Base-by-base conservation (phyloP, 257 asterid genomes). In the Solanum tarapatanum region DNA sequence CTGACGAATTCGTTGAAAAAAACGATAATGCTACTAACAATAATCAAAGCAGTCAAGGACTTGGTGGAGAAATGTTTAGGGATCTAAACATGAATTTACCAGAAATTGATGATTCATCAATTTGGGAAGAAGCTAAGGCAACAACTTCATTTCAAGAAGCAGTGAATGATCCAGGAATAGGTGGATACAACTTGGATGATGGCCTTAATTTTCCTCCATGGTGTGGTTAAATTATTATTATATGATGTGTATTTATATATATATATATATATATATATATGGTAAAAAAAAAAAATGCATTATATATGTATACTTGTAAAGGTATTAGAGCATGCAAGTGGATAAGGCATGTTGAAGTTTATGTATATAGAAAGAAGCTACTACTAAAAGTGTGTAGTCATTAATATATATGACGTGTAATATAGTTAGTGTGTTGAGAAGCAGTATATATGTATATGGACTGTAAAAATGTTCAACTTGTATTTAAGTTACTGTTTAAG, bases 71-170 rank as follows among this genome's bases (percentile, higher is more conserved):
- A 72, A 86, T 86, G 72, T 86, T 83, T 83, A 73, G 70, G 28
- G 72, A 84, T 14, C 70, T 91, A 73, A 79, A 84, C 7, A 70
- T 87, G 41, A 64, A 74, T 23, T 36, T 89, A 83, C 93, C 93
- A 7, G 92, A 87, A 41, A 64, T 87, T 8, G 92, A 91, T 21
- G 92, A 91, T 11, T 82, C 88, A 2, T 82, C 80, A 3, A 84
- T 91, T 11, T 91, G 93, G 93, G 92, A 87, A 2, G 91, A 89
- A 48, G 93, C 93, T 2, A 85, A 32, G 7, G 91, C 87, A 24
- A 76, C 79, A 43, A 79, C 84, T 43, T 79, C 84, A 79, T 79
- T 79, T 79, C 84, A 79, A 43, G 84, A 77, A 41, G 84, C 84
- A 26, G 84, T 79, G 39, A 79, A 2, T 43, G 84, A 79, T 79